Conservation (phyloP, 192 early-diverging fungal species). For the Piromyces finnis region DNA sequence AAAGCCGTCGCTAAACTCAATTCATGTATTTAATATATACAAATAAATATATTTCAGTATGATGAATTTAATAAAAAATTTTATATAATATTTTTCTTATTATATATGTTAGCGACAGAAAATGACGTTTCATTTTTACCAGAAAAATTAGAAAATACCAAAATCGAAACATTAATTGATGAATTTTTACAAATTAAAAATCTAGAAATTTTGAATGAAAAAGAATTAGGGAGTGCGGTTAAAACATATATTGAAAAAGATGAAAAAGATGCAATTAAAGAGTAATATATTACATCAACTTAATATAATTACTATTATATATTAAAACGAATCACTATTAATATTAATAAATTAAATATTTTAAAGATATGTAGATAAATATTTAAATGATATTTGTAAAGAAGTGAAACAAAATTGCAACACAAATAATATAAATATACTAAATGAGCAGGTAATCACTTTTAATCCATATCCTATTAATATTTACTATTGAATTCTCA, state of each 20-base stretch:
- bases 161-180: constrained; percentile 57
- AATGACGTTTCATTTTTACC: constrained; percentile 18
- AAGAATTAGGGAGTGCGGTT: constrained; percentile 57
- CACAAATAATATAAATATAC: not conserved
- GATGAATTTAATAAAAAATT: no score
- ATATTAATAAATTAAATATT: no score
- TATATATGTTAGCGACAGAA: constrained; percentile 2
- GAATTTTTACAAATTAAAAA: constrained; percentile 46
- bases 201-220: constrained; percentile 54
- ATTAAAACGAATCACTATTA: no score
- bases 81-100: not conserved
- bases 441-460: not conserved
- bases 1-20: constrained; percentile 2
- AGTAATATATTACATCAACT: constrained; percentile 21
- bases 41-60: no score
- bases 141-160: constrained; percentile 44
- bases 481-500: no score
- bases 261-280: constrained; percentile 62
- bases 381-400: not conserved
- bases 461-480: no score
- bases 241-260: constrained; percentile 67
- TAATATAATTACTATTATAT: no score
- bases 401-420: not conserved
- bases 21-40: not conserved
- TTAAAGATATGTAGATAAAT: not conserved